Evolutionary conservation across 73 alveolate genomes (phyloP).

Genomic region (Symbiodinium natans): DNA sequence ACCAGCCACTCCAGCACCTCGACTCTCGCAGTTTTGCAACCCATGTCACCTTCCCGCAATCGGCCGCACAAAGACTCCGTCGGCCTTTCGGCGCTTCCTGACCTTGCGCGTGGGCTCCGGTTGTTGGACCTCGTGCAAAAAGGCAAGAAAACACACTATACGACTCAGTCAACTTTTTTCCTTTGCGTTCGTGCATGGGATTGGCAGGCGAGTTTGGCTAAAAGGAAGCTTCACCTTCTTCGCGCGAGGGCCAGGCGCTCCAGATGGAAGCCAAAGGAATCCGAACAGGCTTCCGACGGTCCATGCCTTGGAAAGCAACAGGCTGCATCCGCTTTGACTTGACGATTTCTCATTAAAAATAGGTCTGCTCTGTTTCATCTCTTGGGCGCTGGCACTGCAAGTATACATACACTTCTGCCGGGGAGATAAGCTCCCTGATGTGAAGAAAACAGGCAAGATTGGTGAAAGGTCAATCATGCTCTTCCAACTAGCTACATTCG

Average conservation of each 20-base stretch:
- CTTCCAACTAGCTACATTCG: background rate
- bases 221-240: no score
- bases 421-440: conserved; percentile 91
- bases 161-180: no score
- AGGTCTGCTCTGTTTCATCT: no score
- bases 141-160: no score
- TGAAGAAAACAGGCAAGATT: background rate
- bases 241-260: conserved; percentile 28
- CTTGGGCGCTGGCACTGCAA: conserved; percentile 22
- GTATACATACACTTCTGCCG: conserved; percentile 86
- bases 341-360: no score
- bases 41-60: background rate
- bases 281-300: conserved; percentile 85
- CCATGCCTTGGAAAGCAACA: conserved; percentile 23
- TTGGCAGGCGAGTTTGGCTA: no score
- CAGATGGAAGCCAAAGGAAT: conserved; percentile 76
- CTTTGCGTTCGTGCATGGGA: no score
- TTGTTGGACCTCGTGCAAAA: conserved; percentile 56
- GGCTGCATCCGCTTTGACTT: background rate
- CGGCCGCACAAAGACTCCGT: background rate
- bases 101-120: conserved; percentile 60
- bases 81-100: conserved; percentile 80
- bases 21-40: no score
- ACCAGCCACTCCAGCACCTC: conserved; percentile 90
- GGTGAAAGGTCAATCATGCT: background rate